Base-by-base conservation (phyloP, 2,329 filamentous ascomycete species). In the Nemania diffusa region DNA sequence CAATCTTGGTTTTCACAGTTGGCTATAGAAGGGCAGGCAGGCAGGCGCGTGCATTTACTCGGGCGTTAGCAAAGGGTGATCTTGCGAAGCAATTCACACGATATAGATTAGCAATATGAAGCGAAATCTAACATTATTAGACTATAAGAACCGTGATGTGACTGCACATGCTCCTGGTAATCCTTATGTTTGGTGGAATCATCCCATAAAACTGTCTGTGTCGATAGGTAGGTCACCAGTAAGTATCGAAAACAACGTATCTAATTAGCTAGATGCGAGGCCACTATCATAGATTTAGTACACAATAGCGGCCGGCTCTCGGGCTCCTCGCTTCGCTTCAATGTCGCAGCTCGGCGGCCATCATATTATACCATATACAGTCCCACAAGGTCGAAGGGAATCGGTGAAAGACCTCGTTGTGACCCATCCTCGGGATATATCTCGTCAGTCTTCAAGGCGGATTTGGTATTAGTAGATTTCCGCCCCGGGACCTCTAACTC, bases 31-130 rank as follows among this genome's bases (percentile, higher is more conserved):
- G 32, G 59, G 20, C 27, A 58, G 20, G 46, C 29, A 40, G 34
- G 50, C 50, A 53, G 34, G 5, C 4, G 40, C 40, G 40, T 69
- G 69, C 63, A 71, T 67, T 64, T 57, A 67, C 46, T 48, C 26
- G 6, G 68, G 68, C 62, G 68, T 70, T 70, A 55, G 44, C 51
- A 42, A 67, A 59, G 42, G 60, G 32, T 26, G 24, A 15, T 15
- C 52, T 56, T 24, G 52, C 24, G 26, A 57, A 58, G 56, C 52
- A 56, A 61, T 57, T 64, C 40, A 57, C 22, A 53, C 5, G 29
- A 53, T 11, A 53, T 53, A 34, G 8, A 32, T n/a, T 26, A 8
- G 24, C 13, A 37, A 53, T 2, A 44, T 46, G 44, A 6, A 50
- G 29, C 27, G 20, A 53, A 52, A 29, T 26, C 3, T 24, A 17